Evolutionary conservation across 2,329 filamentous ascomycete genomes (phyloP).

Genomic region (Pseudogymnoascus sp.): DNA sequence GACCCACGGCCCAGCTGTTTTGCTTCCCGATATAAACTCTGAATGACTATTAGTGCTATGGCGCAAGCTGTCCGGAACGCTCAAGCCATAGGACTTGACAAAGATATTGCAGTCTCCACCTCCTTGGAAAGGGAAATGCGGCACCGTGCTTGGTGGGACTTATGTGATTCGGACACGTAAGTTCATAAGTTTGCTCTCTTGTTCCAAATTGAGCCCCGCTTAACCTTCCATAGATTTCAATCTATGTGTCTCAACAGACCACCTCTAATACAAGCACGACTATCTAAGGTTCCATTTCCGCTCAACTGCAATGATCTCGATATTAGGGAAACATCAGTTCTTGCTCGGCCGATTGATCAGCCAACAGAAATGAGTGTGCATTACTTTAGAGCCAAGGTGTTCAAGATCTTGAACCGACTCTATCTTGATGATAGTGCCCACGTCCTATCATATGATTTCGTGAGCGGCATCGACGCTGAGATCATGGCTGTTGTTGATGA

Average conservation of each 20-base stretch:
- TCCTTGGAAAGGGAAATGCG: conserved; percentile 22
- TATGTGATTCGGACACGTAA: conserved; percentile 23
- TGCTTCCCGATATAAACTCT: neutral
- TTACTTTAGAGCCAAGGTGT: neutral
- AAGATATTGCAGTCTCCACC: conserved; percentile 15
- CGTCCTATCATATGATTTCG: conserved; percentile 19
- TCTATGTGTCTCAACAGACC: conserved; percentile 24
- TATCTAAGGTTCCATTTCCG: conserved; percentile 23
- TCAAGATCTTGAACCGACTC: neutral
- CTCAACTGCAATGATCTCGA: conserved; percentile 25
- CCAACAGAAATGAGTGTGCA: neutral
- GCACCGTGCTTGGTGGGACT: conserved; percentile 25
- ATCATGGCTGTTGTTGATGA: conserved; percentile 18
- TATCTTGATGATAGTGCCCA: neutral
- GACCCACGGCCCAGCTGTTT: conserved; percentile 12
- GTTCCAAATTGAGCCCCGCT: neutral
- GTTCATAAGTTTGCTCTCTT: conserved; percentile 1
- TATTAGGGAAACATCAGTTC: conserved; percentile 19
- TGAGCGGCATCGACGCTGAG: conserved; percentile 21
- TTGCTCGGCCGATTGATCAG: conserved; percentile 9
- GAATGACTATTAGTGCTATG: conserved; percentile 12
- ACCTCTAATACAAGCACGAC: conserved; percentile 23
- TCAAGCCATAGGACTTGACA: conserved; percentile 23
- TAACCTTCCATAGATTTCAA: conserved; percentile 20
- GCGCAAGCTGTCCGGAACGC: conserved; percentile 24